Base-by-base conservation (phyloP, 495 filamentous ascomycete genomes). In the Tuber brumale region DNA sequence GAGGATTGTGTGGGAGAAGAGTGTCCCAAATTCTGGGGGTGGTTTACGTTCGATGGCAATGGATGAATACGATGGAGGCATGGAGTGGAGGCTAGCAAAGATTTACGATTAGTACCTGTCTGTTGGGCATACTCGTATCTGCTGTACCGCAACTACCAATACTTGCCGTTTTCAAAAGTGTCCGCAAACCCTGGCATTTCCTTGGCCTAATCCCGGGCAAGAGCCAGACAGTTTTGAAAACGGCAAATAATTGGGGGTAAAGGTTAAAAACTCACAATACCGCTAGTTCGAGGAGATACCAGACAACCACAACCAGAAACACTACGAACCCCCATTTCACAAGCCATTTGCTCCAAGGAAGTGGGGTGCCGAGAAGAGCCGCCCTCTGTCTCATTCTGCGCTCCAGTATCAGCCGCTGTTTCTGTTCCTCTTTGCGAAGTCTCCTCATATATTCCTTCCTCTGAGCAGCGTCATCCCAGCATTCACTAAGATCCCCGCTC, bases 211-310 rank as follows among this genome's bases (percentile, higher is more conserved):
- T 1, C 41, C 41, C 4, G 41, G 41, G 41, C 41, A 42, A 42
- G 0, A 8, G 6, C 6, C 41, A 6, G 41, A 42, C 41, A 42
- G 1, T 42, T 42, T 42, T 42, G 41, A 42, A 27, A 73, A 45
- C 31, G 19, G 42, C 31, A 27, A 35, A 18, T 35, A 31, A 37
- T 39, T 19, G 8, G 73, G 73, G 42, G 48, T 41, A 35, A 69
- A 51, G 21, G 69, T 48, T 42, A 48, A 70, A 43, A 69, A 81
- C 79, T 31, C 72, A 79, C 80, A 82, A 82, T 35, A 82, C 71
- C 31, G 77, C 73, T n/a, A 78, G 46, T 43, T 82, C 80, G n/a
- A 82, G 69, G 18, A 74, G 41, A 31, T 82, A 76, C 80, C 80
- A 82, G 45, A 79, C 18, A 69, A 82, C 43, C 45, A 48, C 73